phyloP scores from a whole-genome alignment of 345 rosid genomes.

The Geranium rotundifolium region DNA sequence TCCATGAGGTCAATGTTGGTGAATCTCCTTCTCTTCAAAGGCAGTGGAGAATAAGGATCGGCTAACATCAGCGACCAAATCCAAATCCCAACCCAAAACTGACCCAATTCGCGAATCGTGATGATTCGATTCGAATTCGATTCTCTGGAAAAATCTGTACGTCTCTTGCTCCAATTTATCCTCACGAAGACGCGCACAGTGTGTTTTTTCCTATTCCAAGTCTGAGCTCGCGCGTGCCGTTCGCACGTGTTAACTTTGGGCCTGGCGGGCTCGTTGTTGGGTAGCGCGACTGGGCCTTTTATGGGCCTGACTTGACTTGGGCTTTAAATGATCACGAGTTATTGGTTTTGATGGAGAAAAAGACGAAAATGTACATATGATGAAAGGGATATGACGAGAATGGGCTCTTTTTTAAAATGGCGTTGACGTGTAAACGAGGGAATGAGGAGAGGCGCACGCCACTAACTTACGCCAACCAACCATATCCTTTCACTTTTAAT shows the following conservation, averaged over 20 bases:
- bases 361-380: no score
- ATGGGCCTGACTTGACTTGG: background rate
- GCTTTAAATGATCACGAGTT: no score
- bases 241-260: background rate
- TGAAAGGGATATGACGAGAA: no score
- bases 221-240: background rate
- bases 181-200: background rate
- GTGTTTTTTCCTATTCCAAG: constrained; percentile 2
- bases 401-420: no score
- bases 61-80: constrained; percentile 36
- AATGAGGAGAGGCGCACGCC: no score
- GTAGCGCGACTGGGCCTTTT: background rate
- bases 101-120: background rate
- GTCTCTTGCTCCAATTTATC: background rate
- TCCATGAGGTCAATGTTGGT: constrained; percentile 52
- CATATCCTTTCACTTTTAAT: background rate
- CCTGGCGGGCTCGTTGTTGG: background rate
- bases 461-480: background rate
- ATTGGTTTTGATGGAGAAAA: no score
- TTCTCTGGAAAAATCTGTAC: no score
- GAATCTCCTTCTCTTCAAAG: constrained; percentile 64
- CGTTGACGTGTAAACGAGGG: no score
- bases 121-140: background rate
- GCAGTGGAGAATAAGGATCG: constrained; percentile 33
- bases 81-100: background rate